Evolutionary conservation across 2,329 filamentous ascomycete genomes (phyloP).

Genomic region (Fusarium protoensiforme): DNA sequence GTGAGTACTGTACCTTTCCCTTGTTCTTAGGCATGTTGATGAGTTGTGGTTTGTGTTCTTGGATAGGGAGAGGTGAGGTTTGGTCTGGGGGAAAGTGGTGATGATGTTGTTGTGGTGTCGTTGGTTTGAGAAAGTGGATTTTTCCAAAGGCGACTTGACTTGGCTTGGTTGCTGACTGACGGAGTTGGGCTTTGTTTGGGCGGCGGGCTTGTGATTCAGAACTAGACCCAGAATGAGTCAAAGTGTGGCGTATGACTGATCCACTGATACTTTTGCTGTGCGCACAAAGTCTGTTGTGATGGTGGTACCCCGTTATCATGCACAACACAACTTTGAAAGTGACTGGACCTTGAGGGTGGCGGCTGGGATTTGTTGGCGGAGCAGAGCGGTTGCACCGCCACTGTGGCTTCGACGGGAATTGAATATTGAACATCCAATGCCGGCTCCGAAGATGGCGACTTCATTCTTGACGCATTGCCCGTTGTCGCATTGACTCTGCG

Average conservation of each 20-base stretch:
- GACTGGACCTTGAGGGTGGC: neutral
- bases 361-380: neutral
- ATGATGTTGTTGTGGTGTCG: conserved; percentile 39
- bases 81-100: conserved; percentile 27
- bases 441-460: neutral
- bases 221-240: conserved; percentile 26
- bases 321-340: neutral
- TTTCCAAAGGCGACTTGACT: conserved; percentile 24
- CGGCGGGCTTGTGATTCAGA: conserved; percentile 18
- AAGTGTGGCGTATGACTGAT: conserved; percentile 22
- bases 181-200: conserved; percentile 30
- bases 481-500: neutral
- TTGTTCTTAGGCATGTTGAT: conserved; percentile 96
- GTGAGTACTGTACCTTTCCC: conserved; percentile 80
- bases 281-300: neutral
- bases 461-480: neutral
- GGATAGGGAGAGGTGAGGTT: conserved; percentile 4
- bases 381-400: conserved; percentile 3
- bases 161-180: conserved; percentile 2
- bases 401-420: conserved; percentile 14
- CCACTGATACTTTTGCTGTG: neutral
- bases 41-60: conserved; percentile 13
- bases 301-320: conserved; percentile 21
- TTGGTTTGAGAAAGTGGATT: conserved; percentile 39
- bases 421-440: neutral